phyloP scores from a whole-genome alignment of 768 basidiomycete genomes.

The Tylopilus plumbeoviolaceoides region DNA sequence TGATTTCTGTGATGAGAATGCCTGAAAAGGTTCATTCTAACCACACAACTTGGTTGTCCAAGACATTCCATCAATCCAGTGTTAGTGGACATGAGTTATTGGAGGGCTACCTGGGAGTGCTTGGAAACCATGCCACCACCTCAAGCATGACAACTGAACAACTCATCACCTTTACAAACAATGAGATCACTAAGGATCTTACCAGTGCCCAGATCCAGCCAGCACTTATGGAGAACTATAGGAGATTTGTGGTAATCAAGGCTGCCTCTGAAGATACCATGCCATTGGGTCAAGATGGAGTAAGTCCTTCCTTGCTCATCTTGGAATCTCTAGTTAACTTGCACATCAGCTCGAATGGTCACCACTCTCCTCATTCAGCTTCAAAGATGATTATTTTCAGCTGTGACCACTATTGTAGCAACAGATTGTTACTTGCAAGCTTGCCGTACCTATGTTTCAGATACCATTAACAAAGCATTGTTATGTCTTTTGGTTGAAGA shows the following conservation, averaged over 20 bases:
- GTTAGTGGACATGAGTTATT: slow-evolving; percentile 37
- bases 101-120: slow-evolving; percentile 33
- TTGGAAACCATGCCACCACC: slow-evolving; percentile 26
- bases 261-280: slow-evolving; percentile 31
- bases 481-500: no score
- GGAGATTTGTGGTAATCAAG: slow-evolving; percentile 62
- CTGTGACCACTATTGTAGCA: neutral
- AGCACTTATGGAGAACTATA: slow-evolving; percentile 53
- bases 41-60: slow-evolving; percentile 24
- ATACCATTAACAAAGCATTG: neutral
- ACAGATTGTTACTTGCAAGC: neutral
- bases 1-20: slow-evolving; percentile 48
- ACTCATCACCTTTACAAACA: slow-evolving; percentile 38
- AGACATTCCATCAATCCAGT: slow-evolving; percentile 14
- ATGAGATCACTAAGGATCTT: slow-evolving; percentile 48
- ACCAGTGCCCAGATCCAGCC: slow-evolving; percentile 57
- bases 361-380: slow-evolving; percentile 43
- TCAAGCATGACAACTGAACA: slow-evolving; percentile 32
- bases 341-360: slow-evolving; percentile 55
- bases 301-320: slow-evolving; percentile 28
- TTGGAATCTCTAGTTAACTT: neutral
- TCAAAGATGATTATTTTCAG: slow-evolving; percentile 54
- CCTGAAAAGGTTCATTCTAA: slow-evolving; percentile 37
- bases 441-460: neutral
- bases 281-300: slow-evolving; percentile 38